A percentile compares a stretch with the other conserved stretches of the same genome.
Conservation (phyloP, 768 basidiomycete genomes). For the Suillus hirtellus region DNA sequence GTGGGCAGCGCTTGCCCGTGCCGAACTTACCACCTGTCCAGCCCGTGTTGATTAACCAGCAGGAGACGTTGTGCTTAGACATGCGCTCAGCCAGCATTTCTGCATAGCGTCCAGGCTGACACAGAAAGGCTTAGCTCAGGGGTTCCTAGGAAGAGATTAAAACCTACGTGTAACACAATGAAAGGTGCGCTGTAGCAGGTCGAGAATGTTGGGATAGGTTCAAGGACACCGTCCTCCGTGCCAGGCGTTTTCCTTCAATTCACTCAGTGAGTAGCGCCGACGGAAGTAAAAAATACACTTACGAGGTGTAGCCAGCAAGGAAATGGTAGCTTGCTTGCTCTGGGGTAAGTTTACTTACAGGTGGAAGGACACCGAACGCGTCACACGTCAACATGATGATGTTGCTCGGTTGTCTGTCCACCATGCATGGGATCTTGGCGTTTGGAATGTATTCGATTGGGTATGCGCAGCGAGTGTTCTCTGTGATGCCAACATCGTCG, state of each 20-base stretch:
- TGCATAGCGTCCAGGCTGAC: constrained; percentile 89
- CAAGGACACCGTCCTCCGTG: constrained; percentile 96
- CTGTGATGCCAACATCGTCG: constrained; percentile 94
- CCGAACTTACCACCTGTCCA: constrained; percentile 97
- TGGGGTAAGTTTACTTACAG: constrained; percentile 87
- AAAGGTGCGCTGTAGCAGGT: constrained; percentile 99
- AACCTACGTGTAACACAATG: constrained; percentile 88
- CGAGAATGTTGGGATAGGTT: constrained; percentile 98
- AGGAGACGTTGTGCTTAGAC: constrained; percentile 84
- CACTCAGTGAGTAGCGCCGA: constrained; percentile 19
- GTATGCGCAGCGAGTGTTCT: constrained; percentile 99
- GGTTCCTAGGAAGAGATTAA: background rate
- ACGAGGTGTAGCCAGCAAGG: constrained; percentile 95
- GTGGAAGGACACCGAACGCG: constrained; percentile 96
- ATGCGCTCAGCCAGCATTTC: constrained; percentile 96
- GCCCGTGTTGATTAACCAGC: constrained; percentile 99
- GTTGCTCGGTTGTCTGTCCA: constrained; percentile 86
- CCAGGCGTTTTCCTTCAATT: constrained; percentile 89
- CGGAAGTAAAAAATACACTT: constrained; percentile 29
- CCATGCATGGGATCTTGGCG: constrained; percentile 89
- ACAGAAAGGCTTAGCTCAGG: constrained; percentile 8
- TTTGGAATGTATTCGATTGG: constrained; percentile 98
- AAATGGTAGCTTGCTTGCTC: constrained; percentile 98
- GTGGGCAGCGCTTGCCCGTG: constrained; percentile 89
- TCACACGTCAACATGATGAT: constrained; percentile 98